Evolutionary conservation across 768 basidiomycete species (phyloP).

Genomic region (Pleurotus sapidus): DNA sequence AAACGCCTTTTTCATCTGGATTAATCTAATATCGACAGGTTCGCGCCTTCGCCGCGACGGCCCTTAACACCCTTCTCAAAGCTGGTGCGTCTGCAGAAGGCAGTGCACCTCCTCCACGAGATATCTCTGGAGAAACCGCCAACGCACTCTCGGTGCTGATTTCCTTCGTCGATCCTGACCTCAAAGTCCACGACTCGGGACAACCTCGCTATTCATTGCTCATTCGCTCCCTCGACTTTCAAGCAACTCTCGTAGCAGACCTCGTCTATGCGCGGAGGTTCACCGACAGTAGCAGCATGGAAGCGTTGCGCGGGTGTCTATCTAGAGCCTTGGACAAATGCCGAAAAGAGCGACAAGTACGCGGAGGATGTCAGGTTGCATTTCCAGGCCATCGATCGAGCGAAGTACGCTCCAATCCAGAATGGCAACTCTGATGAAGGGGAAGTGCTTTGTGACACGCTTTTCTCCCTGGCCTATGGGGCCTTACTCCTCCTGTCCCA

Average conservation of each 20-base stretch:
- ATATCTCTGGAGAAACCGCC: slow-evolving; percentile 61
- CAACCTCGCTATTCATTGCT: slow-evolving; percentile 56
- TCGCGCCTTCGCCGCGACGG: slow-evolving; percentile 87
- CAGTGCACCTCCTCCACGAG: slow-evolving; percentile 66
- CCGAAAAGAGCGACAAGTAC: slow-evolving; percentile 46
- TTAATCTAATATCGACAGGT: slow-evolving; percentile 41
- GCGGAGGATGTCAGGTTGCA: slow-evolving; percentile 65
- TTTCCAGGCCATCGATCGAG: slow-evolving; percentile 78
- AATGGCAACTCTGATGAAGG: slow-evolving; percentile 63
- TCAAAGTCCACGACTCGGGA: slow-evolving; percentile 48
- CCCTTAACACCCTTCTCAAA: slow-evolving; percentile 75
- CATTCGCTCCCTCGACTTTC: slow-evolving; percentile 62
- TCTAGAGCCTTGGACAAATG: slow-evolving; percentile 67
- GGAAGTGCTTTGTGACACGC: slow-evolving; percentile 86
- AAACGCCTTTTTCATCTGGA: slow-evolving; percentile 12
- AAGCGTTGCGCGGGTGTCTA: slow-evolving; percentile 70
- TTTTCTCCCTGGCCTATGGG: slow-evolving; percentile 95
- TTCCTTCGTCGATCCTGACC: slow-evolving; percentile 53
- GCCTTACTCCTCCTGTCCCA: slow-evolving; percentile 92
- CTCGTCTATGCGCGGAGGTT: slow-evolving; percentile 63
- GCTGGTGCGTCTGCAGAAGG: slow-evolving; percentile 80
- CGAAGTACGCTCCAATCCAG: slow-evolving; percentile 47
- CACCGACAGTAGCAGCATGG: slow-evolving; percentile 54
- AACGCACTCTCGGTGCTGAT: slow-evolving; percentile 55
- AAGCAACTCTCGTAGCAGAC: slow-evolving; percentile 74